phyloP scores from a whole-genome alignment of 2,329 filamentous ascomycete species.

The Macrophomina tecta region DNA sequence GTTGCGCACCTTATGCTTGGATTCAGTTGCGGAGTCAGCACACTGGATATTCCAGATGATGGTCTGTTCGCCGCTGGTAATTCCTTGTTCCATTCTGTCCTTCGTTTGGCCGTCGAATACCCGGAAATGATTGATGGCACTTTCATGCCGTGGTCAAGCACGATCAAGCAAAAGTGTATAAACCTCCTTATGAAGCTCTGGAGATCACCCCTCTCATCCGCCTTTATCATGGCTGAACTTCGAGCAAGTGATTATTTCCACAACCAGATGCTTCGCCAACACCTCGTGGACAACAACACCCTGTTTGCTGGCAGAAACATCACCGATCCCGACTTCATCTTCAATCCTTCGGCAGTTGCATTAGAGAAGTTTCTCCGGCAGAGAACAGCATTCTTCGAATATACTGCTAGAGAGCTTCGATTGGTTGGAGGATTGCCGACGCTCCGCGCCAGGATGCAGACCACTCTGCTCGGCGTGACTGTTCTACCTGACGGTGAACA shows the following conservation, averaged over 20 bases:
- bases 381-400: conserved; percentile 80
- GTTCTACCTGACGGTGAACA: conserved; percentile 69
- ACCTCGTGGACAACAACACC: conserved; percentile 71
- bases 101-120: conserved; percentile 73
- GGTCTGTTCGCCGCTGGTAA: conserved; percentile 73
- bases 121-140: conserved; percentile 57
- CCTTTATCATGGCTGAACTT: conserved; percentile 78
- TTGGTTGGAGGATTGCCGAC: conserved; percentile 71
- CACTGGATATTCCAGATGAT: conserved; percentile 70
- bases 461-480: conserved; percentile 77
- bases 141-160: conserved; percentile 50
- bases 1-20: conserved; percentile 91
- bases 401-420: conserved; percentile 83
- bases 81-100: conserved; percentile 83
- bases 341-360: conserved; percentile 69
- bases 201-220: conserved; percentile 78
- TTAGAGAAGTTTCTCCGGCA: conserved; percentile 79
- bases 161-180: conserved; percentile 52
- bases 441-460: conserved; percentile 54
- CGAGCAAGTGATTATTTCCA: conserved; percentile 81
- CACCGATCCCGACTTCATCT: conserved; percentile 69
- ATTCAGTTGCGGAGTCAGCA: conserved; percentile 76
- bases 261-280: conserved; percentile 73
- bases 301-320: conserved; percentile 75
- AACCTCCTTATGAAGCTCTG: conserved; percentile 80